phyloP scores from a whole-genome alignment of 1,284 basidiomycete genomes.

The Fomitiporia mediterranea region DNA sequence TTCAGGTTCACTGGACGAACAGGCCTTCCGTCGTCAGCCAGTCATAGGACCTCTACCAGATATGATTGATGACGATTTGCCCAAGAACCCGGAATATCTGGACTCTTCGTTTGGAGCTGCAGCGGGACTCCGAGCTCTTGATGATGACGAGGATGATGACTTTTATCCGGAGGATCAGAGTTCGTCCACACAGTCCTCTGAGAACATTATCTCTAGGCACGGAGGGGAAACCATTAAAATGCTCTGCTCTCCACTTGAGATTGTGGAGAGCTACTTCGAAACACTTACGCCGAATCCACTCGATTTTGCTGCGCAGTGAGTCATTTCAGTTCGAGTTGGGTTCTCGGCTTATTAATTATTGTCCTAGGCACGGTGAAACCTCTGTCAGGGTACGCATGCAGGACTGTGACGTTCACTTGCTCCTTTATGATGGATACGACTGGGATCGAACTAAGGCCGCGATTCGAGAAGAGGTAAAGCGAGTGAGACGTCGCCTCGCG shows the following conservation, averaged over 20 bases:
- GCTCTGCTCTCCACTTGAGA: conserved; percentile 50
- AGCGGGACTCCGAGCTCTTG: conserved; percentile 66
- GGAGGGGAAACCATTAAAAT: conserved; percentile 86
- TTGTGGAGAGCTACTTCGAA: conserved; percentile 73
- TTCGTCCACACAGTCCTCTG: conserved; percentile 26
- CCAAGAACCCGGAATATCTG: conserved; percentile 83
- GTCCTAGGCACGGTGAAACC: conserved; percentile 43
- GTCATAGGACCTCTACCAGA: conserved; percentile 78
- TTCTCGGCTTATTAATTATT: conserved; percentile 15
- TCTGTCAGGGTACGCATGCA: conserved; percentile 51
- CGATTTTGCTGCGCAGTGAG: conserved; percentile 46
- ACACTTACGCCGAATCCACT: conserved; percentile 52
- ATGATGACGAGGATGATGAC: conserved; percentile 67
- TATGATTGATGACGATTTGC: conserved; percentile 89
- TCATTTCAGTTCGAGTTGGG: conserved; percentile 1
- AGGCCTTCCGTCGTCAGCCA: conserved; percentile 72
- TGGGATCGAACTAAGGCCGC: conserved; percentile 82
- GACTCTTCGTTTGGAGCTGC: conserved; percentile 77
- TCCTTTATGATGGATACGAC: conserved; percentile 91
- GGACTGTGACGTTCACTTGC: conserved; percentile 59
- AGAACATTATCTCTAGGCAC: conserved; percentile 49
- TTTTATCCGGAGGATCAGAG: conserved; percentile 46
- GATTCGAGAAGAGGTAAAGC: conserved; percentile 86
- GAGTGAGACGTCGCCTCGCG: conserved; percentile 81
- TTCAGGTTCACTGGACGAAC: conserved; percentile 61